Evolutionary conservation across 495 filamentous ascomycete genomes (phyloP).

Genomic region (Trichoderma erinaceum): DNA sequence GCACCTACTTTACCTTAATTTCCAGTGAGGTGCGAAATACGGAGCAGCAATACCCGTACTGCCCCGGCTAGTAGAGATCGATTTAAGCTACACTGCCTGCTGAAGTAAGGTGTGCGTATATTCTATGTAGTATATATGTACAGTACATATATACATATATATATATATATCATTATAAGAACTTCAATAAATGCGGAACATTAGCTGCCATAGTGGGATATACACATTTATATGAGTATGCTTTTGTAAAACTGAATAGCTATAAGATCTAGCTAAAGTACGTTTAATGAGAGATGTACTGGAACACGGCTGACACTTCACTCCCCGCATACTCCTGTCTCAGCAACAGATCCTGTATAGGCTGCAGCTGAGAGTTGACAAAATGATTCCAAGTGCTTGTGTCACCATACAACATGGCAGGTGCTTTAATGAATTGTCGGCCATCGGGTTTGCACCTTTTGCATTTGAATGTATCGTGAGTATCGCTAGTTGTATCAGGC

Average conservation of each 20-base stretch:
- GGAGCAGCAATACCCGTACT: too few relatives aligned
- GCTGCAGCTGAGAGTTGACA: constrained; percentile 66
- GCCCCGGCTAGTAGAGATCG: too few relatives aligned
- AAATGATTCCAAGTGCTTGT: constrained; percentile 99
- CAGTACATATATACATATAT: too few relatives aligned
- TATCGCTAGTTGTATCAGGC: constrained; percentile 77
- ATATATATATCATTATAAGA: too few relatives aligned
- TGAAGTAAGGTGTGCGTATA: too few relatives aligned
- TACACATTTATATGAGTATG: background rate
- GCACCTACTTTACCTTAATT: too few relatives aligned
- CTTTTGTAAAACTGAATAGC: background rate
- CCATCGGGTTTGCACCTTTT: constrained; percentile 88
- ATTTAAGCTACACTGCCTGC: too few relatives aligned
- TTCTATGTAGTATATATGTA: too few relatives aligned
- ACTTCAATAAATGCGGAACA: too few relatives aligned
- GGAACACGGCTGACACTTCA: constrained; percentile 79
- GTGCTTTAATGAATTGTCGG: constrained; percentile 78
- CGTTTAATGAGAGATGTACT: background rate
- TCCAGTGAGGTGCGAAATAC: too few relatives aligned
- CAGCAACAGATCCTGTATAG: constrained; percentile 87
- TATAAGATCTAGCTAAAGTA: background rate
- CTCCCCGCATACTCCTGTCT: constrained; percentile 75
- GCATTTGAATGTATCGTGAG: constrained; percentile 98
- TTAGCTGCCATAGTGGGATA: background rate
- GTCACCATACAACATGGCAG: constrained; percentile 93